These are phyloP conservation scores for Fistulifera solaris DNA, from an alignment of 108 stramenopile species.

Conservation along the genomic window DNA sequence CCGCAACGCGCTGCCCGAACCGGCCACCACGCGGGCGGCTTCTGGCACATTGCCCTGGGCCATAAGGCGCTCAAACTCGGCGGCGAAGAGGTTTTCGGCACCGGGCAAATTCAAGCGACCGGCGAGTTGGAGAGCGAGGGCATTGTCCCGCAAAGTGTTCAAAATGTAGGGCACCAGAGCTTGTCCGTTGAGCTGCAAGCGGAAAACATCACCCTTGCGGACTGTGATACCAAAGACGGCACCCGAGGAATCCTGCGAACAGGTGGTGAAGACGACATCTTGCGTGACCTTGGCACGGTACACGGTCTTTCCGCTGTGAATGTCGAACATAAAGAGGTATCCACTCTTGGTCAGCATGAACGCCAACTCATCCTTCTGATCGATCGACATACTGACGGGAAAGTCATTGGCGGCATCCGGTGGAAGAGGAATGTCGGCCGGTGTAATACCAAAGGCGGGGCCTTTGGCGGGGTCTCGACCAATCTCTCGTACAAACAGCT, in stretches of 20 bases:
- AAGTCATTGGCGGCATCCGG: slow-evolving; percentile 94
- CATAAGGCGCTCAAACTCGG: slow-evolving; percentile 92
- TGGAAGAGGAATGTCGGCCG: slow-evolving; percentile 88
- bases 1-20: slow-evolving; percentile 79
- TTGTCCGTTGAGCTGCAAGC: slow-evolving; percentile 83
- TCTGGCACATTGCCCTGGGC: slow-evolving; percentile 80
- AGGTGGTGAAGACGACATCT: slow-evolving; percentile 94
- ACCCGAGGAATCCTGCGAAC: slow-evolving; percentile 70
- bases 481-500: slow-evolving; percentile 97
- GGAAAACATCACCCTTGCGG: slow-evolving; percentile 90
- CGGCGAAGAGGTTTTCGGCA: slow-evolving; percentile 91
- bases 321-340: slow-evolving; percentile 96
- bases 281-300: slow-evolving; percentile 93
- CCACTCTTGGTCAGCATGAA: slow-evolving; percentile 97
- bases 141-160: slow-evolving; percentile 84
- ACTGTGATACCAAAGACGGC: slow-evolving; percentile 92
- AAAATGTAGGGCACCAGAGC: slow-evolving; percentile 94
- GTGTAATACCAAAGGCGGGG: slow-evolving; percentile 79
- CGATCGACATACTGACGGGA: slow-evolving; percentile 86
- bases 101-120: slow-evolving; percentile 94
- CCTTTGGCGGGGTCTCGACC: slow-evolving; percentile 94
- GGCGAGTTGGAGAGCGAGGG: slow-evolving; percentile 90
- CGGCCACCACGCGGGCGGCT: slow-evolving; percentile 90
- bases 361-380: slow-evolving; percentile 88
- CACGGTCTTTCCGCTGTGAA: slow-evolving; percentile 91